A percentile compares a stretch with the other conserved stretches of the same genome.
phyloP scores from a whole-genome alignment of 2,329 filamentous ascomycete genomes.

The Dendrostoma leiphaemia region DNA sequence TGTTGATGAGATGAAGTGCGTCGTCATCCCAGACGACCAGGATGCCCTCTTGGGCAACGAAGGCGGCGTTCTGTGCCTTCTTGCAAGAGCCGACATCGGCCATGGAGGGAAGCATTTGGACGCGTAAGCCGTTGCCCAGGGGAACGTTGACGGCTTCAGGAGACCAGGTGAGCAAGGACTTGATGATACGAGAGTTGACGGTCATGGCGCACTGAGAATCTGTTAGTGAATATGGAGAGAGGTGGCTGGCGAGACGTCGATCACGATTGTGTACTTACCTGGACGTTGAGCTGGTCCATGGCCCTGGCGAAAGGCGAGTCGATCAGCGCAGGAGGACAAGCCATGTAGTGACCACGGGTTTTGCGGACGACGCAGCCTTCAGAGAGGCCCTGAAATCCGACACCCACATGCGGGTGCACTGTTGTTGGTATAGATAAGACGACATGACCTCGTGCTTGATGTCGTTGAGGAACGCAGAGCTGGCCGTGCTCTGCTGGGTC shows the following conservation, averaged over 20 bases:
- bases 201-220: conserved; percentile 68
- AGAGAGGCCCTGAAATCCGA: conserved; percentile 64
- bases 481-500: conserved; percentile 37
- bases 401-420: conserved; percentile 73
- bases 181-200: conserved; percentile 76
- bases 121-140: conserved; percentile 71
- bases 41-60: conserved; percentile 68
- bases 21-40: conserved; percentile 84
- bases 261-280: conserved; percentile 49
- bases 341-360: conserved; percentile 65
- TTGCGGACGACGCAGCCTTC: conserved; percentile 75
- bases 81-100: conserved; percentile 68
- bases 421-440: conserved; percentile 78
- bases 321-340: conserved; percentile 65
- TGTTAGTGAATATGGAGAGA: not conserved
- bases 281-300: conserved; percentile 68
- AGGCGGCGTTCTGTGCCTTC: conserved; percentile 79
- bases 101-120: conserved; percentile 72
- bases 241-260: not conserved
- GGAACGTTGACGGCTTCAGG: conserved; percentile 74
- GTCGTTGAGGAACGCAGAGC: conserved; percentile 62
- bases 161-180: conserved; percentile 72
- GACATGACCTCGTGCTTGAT: conserved; percentile 83
- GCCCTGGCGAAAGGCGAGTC: conserved; percentile 63
- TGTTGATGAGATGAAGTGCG: conserved; percentile 64